phyloP scores from a whole-genome alignment of 495 filamentous ascomycete genomes.

The Ascodesmis nigricans region DNA sequence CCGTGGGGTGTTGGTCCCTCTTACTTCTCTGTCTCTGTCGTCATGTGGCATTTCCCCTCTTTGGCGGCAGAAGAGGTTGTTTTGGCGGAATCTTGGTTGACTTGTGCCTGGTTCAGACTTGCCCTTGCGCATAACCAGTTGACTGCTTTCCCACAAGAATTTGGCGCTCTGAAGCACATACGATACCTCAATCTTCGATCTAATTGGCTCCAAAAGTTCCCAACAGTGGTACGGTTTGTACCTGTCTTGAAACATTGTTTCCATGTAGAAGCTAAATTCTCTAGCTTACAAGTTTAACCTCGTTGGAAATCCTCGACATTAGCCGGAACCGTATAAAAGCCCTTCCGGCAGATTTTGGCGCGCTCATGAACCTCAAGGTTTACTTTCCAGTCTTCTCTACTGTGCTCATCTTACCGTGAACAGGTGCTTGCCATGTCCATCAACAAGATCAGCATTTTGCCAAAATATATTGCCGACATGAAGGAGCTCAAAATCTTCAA shows the following conservation, averaged over 20 bases:
- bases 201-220: slow-evolving; percentile 75
- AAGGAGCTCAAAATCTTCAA: slow-evolving; percentile 68
- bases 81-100: too few relatives aligned
- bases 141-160: slow-evolving; percentile 51
- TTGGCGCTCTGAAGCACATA: slow-evolving; percentile 68
- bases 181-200: slow-evolving; percentile 87
- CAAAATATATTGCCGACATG: slow-evolving; percentile 69
- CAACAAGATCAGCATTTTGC: slow-evolving; percentile 67
- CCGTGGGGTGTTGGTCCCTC: too few relatives aligned
- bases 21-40: too few relatives aligned
- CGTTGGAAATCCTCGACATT: slow-evolving; percentile 80
- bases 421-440: slow-evolving; percentile 57
- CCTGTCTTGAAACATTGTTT: slow-evolving; percentile 2
- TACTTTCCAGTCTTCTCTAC: slow-evolving; percentile 13
- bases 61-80: too few relatives aligned
- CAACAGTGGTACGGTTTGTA: slow-evolving; percentile 42
- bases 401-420: slow-evolving; percentile 30
- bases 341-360: slow-evolving; percentile 59
- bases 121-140: slow-evolving; percentile 79
- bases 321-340: slow-evolving; percentile 60
- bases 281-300: slow-evolving; percentile 42
- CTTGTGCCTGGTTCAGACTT: too few relatives aligned
- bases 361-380: slow-evolving; percentile 36
- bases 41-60: too few relatives aligned
- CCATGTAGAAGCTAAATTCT: slow-evolving; percentile 5